A percentile compares a stretch with the other conserved stretches of the same genome.
These are phyloP conservation scores for Prunus fruticosa DNA, from an alignment of 306 rosid species.

Conservation along the genomic window DNA sequence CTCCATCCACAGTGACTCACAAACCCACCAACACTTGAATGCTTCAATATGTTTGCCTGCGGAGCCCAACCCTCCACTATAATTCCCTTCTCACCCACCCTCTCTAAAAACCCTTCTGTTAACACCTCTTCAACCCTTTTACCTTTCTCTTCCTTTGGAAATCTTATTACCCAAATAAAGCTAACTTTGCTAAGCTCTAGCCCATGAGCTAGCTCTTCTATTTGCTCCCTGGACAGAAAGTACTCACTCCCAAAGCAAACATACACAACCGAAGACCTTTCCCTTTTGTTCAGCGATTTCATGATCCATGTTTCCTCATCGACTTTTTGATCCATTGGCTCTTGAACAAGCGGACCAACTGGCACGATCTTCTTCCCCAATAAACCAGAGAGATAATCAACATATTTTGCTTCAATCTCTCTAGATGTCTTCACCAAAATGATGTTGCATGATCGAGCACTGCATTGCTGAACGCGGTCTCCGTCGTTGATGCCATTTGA, in stretches of 20 bases:
- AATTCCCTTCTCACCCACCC: constrained; percentile 13
- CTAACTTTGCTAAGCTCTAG: constrained; percentile 14
- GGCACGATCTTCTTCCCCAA: constrained; percentile 18
- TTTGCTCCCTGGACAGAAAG: constrained; percentile 15
- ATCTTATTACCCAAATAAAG: constrained; percentile 28
- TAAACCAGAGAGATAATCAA: constrained; percentile 11
- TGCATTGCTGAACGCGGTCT: neutral
- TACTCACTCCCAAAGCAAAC: constrained; percentile 33
- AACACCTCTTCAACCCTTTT: neutral
- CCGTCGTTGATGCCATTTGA: neutral
- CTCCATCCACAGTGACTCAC: neutral
- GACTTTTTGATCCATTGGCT: neutral
- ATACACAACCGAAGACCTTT: constrained; percentile 16
- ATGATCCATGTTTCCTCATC: constrained; percentile 1
- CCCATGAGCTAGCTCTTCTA: constrained; percentile 23
- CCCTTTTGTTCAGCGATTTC: constrained; percentile 14
- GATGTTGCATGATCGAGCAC: neutral
- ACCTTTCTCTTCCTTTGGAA: constrained; percentile 11
- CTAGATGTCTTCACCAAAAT: constrained; percentile 5
- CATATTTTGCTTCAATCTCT: constrained; percentile 23
- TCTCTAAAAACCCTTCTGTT: constrained; percentile 15
- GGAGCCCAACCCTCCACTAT: constrained; percentile 28
- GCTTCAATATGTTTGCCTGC: constrained; percentile 18
- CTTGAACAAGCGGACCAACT: constrained; percentile 20
- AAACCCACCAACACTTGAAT: constrained; percentile 11